Evolutionary conservation across 23 red algal genomes (phyloP), one percentile per base, ranked within the genome.

Genomic region (Gracilariopsis chorda): DNA sequence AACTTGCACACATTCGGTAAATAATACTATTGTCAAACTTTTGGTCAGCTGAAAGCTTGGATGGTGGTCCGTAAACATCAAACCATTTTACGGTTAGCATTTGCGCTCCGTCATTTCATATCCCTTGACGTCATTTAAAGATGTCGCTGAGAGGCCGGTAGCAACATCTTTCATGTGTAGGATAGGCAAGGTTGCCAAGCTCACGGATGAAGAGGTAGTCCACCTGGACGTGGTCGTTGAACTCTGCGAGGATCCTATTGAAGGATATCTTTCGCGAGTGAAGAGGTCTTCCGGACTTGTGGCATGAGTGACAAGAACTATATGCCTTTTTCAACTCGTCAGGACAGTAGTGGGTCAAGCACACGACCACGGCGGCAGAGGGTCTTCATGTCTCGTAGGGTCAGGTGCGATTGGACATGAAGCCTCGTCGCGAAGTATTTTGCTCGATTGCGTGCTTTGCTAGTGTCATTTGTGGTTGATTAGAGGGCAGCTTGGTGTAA

Each of bases 171-270:
- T 47, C 9, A 88, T 87, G 53, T 87, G 82, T 1, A 87, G 82
- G 39, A 75, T 72, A 5, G 61, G 82, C 11, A 58, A n/a, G 12
- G 19, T 58, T 73, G 3, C 52, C 67, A 17, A 87, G 49, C 40
- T 75, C 43, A 24, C 23, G 20, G 9, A 73, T 52, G 61, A 87
- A 87, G 12, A 72, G 4, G 48, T 51, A 87, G 33, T 74, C 82
- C 13, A 72, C 27, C 13, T 87, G 82, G 61, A 87, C 37, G 53
- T 75, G 82, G 24, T 74, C 25, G 43, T 87, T 87, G 61, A 87
- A 72, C 12, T 23, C 41, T 10, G 35, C 0, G 28, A 87, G 63
- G 20, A 87, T 45, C 67, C 67, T 45, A n/a, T 33, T 27, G 14
- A 87, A 70, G 17, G 82, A 87, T 19, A 87, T 44, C 44, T 56